Base-by-base conservation (phyloP, 768 basidiomycete genomes). In the Fomitopsis serialis region DNA sequence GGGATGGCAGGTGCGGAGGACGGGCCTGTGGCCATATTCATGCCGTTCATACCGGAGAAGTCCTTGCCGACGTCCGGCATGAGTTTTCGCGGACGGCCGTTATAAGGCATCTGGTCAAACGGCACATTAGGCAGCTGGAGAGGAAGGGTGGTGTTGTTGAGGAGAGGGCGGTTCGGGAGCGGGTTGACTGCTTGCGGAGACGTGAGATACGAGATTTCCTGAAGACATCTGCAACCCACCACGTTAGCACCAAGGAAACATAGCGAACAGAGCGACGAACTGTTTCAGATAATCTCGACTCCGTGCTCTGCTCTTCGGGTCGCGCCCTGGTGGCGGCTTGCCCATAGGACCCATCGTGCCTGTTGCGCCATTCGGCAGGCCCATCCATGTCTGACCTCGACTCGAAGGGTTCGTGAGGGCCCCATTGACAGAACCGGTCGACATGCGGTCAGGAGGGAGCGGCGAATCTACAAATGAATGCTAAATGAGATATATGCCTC, bases 141-240 rank as follows among this genome's bases (percentile, higher is more conserved):
- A 35, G 84, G 79, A 50, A 85, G 77, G 45, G 80, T 74, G 25
- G 84, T 68, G 63, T 82, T 89, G 61, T 78, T 82, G 53, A 85
- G 70, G 53, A 92, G 75, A 2, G 91, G 88, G 61, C 92, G 82
- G 55, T 92, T 89, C 2, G 93, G 93, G 48, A 98, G 77, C 42
- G 97, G 97, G 67, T 99, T 99, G 80, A 98, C 87, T 6, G 97
- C 95, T 68, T 97, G 91, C 1, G 93, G 87, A 0, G 96, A 98
- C 1, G 97, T 99, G 50, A 99, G 76, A 70, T 99, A 99, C 12
- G 92, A 91, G 60, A 99, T 90, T 77, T 99, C 97, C 73, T 98
- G 97, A 23, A 99, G 77, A 71, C 97, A 98, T 71, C 91, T 94
- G 58, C 6, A 52, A 35, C 29, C n/a, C n/a, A 27, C 53, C 57